Conservation (phyloP, 352 stramenopile species). For the Phytopythium ostracodes region DNA sequence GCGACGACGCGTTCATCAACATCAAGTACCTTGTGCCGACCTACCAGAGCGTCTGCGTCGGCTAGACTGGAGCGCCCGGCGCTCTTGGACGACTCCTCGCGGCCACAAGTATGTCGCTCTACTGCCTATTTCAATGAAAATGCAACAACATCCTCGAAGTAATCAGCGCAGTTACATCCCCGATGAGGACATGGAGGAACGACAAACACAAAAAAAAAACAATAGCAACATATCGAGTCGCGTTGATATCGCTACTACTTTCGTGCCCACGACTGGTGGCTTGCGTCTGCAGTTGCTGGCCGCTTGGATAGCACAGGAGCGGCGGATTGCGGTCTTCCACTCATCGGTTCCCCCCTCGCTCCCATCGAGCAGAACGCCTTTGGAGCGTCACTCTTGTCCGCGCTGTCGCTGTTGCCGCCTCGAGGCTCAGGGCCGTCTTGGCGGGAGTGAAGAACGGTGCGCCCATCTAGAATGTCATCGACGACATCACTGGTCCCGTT, state of each 20-base stretch:
- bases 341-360: neutral
- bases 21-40: slow-evolving; percentile 98
- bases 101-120: neutral
- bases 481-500: no score
- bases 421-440: neutral
- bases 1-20: slow-evolving; percentile 98
- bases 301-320: slow-evolving; percentile 5
- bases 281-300: neutral
- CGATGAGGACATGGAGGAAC: neutral
- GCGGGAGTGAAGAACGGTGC: neutral
- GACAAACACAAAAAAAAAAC: neutral
- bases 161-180: neutral
- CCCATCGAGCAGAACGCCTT: neutral
- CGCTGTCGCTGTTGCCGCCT: neutral
- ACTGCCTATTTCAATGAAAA: neutral
- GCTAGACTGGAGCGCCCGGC: slow-evolving; percentile 16
- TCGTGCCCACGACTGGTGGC: neutral
- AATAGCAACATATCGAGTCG: neutral
- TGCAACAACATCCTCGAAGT: neutral
- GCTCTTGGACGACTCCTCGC: neutral
- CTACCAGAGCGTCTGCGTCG: slow-evolving; percentile 92
- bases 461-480: neutral
- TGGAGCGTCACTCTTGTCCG: neutral
- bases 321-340: slow-evolving; percentile 23
- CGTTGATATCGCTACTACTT: neutral